Base-by-base conservation (phyloP, 225 moss, liverwort and hornwort species). In the Bryum argenteum region DNA sequence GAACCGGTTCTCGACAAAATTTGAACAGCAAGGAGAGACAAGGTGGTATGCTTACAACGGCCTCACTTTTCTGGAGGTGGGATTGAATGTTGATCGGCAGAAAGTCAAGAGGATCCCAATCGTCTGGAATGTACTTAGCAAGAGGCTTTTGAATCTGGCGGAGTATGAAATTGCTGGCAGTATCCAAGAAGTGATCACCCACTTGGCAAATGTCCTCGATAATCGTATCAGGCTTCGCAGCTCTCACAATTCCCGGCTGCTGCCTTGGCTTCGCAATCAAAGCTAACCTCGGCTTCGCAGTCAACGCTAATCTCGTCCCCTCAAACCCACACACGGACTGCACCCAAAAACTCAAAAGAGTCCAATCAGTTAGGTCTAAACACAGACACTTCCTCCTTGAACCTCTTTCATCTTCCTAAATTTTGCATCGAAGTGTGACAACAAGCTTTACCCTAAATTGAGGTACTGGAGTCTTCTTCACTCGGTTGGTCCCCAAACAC, bases 11-110 rank as follows among this genome's bases (percentile, higher is more conserved):
- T 59, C 50, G 44, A 47, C 52, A 54, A 2, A 4, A 26, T 26
- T 26, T 26, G 2, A 26, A 26, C 4, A 26, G 26, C 26, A 26
- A 26, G 26, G 26, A 53, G 44, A 67, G 61, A 22, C n/a, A 8
- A 45, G 73, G 17, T 24, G 4, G 42, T 20, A 10, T n/a, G 68
- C 90, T 83, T 82, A 94, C 91, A 59, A 77, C 47, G 19, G 61
- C 71, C 86, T 95, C 92, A 40, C 87, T 75, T 63, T 71, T 86
- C 64, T 88, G 89, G 12, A 95, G 58, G 6, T 62, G 57, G 8
- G 71, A 42, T 56, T 95, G 92, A 57, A 95, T 73, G 51, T 74
- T 66, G 12, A 87, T 83, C 40, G 88, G 89, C 9, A 92, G 73
- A 70, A 84, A 95, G 20, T 60, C 75, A 13, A 95, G 78, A 13